Evolutionary conservation across 192 early-diverging fungal species (phyloP), one percentile per base, ranked within the genome.

Genomic region (Diversispora epigaea): DNA sequence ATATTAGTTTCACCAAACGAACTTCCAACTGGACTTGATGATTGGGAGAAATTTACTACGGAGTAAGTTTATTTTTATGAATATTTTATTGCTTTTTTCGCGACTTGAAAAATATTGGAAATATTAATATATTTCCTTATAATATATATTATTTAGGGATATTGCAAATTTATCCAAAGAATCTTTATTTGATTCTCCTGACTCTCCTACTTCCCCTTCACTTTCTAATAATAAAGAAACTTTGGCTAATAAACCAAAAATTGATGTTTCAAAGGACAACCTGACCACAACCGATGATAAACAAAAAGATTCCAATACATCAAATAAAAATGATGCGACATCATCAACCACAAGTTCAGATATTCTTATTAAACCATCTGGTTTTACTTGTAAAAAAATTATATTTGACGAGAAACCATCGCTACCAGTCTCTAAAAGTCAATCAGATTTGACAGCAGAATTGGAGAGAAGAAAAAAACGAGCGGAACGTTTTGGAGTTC

Each of bases 401-500:
- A 41, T 62, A 15, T 68, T 50, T 54, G 75, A 61, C 68, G 62
- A 65, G 25, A 32, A 32, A 9, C 10, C 74, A 43, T 32, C 66
- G 17, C 11, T 58, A 5, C 64, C 68, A 17, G 47, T 62, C 7
- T 67, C 21, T 52, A 25, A 46, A 44, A 11, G 65, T 64, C 14
- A 75, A 47, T 60, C 71, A 46, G 50, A 56, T n/a, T 47, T 83
- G 50, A 77, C 70, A 69, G 73, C 78, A 10, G 83, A 86, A 58
- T 72, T 76, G 43, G 82, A 87, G 71, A 77, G 79, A 74, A 79
- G 86, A 58, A 85, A 80, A 58, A 77, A 75, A 67, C 77, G 82
- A 76, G 82, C 79, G 19, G 79, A 79, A 4, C 77, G 85, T 39
- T 87, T 87, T 76, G 86, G 86, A 32, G 77, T 81, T 39, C 75